Conservation (phyloP, 2,329 filamentous ascomycete genomes). For the Apiospora aurea region DNA sequence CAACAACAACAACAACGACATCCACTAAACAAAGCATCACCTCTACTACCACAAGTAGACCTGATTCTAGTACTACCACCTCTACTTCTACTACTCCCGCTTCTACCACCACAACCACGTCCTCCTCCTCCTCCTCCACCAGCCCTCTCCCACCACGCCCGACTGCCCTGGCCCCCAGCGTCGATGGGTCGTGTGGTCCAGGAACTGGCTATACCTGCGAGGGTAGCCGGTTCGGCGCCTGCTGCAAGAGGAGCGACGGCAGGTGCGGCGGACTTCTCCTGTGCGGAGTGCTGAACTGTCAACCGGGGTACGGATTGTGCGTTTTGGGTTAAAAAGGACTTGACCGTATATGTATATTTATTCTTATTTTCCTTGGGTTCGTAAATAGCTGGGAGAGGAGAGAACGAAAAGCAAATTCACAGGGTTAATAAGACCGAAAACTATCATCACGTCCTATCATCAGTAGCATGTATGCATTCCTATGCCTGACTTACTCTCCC, state of each 20-base stretch:
- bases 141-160: background rate
- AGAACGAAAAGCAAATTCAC: background rate
- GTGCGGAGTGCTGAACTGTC: slow-evolving; percentile 28
- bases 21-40: slow-evolving; percentile 31
- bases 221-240: slow-evolving; percentile 31
- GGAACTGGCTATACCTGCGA: slow-evolving; percentile 32
- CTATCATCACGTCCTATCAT: background rate
- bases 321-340: background rate
- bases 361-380: background rate
- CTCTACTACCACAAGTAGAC: slow-evolving; percentile 29
- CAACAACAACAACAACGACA: slow-evolving; percentile 32
- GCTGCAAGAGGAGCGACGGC: slow-evolving; percentile 30
- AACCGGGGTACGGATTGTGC: slow-evolving; percentile 32
- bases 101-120: slow-evolving; percentile 27
- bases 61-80: slow-evolving; percentile 29
- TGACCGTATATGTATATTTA: too few species aligned
- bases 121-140: slow-evolving; percentile 23
- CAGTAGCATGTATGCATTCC: background rate
- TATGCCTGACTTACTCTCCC: background rate
- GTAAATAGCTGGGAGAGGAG: background rate
- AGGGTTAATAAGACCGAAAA: background rate
- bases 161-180: slow-evolving; percentile 27
- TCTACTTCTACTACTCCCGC: slow-evolving; percentile 27
- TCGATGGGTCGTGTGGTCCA: slow-evolving; percentile 35
- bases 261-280: slow-evolving; percentile 33